Evolutionary conservation across 169 alveolate genomes (phyloP), one percentile per base, ranked within the genome.

Genomic region (Plasmodium ovale): DNA sequence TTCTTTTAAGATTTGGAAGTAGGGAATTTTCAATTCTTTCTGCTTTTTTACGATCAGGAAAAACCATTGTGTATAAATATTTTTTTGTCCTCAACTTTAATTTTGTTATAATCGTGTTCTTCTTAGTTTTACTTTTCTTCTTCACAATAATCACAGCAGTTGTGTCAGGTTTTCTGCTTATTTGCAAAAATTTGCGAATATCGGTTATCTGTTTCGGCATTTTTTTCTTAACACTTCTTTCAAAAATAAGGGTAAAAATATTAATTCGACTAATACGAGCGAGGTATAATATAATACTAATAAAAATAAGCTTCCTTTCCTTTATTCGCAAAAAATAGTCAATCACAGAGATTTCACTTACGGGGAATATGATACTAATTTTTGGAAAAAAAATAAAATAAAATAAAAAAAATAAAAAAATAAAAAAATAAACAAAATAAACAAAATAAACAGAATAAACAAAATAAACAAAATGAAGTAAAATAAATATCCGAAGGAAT

Each of bases 81-180:
- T 95, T 93, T 27, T 98, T 93, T 92, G 99, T 97, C 84, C 99
- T 94, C 35, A 97, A 94, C 94, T 98, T 98, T 96, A 98, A 96
- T 94, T 98, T 98, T 42, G 99, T 97, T 79, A 92, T 93, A 29
- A 91, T 79, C 19, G 89, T 95, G 21, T 96, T 96, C 37, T 95
- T 93, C 87, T 68, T 84, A 47, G 65, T 37, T 87, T 94, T 95
- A 39, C 93, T 91, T 77, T 93, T 92, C 64, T 95, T 95, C 92
- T 94, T 95, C 54, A 94, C 94, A 27, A 97, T 96, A 31, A 96
- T 94, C 16, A 96, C 98, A 33, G 96, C 93, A 44, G 87, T 95
- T 21, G 97, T 95, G 70, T 94, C 97, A n/a, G 96, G 95, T 53
- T 95, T 92, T 84, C 94, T 95, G 67, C 94, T 73, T 33, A 94